Evolutionary conservation across 2,329 filamentous ascomycete species (phyloP), one percentile per base, ranked within the genome.

Genomic region (Talaromyces rugulosus): DNA sequence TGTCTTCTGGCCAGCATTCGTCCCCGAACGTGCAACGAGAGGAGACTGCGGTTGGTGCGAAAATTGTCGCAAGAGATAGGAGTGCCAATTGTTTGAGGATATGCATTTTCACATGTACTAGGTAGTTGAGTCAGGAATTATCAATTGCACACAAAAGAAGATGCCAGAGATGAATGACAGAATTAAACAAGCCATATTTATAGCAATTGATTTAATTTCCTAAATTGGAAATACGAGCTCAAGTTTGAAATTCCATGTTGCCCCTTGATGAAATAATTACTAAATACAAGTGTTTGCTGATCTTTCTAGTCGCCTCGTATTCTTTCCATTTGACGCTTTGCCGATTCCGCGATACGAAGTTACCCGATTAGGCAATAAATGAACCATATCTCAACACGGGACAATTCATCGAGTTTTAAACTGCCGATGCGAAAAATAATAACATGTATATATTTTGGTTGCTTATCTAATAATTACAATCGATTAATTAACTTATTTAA

Each of bases 301-400:
- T 40, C 16, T 40, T n/a, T n/a, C 6, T 27, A 47, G 2, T 47
- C 9, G 8, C 11, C 8, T 47, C 44, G 44, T 47, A 47, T 47
- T 47, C 44, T 27, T 47, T 40, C 1, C 14, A 14, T 6, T 14
- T 12, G 44, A 16, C 28, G 50, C 14, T 30, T 31, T 30, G 28
- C 27, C 50, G 23, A 51, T 53, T 30, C 27, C n/a, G 50, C 28
- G 50, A 53, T 53, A 53, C 50, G 50, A 53, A 31, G 18, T 53
- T 53, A 30, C 50, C 50, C 16, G 18, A 53, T 53, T 23, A 28
- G 50, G 50, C 31, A 53, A 53, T 53, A 36, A 66, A 47, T 18
- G 44, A 47, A 27, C 18, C 18, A 27, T 47, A 7, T n/a, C 44
- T 5, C 23, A 12, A 47, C 11, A 27, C 9, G 44, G 8, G 23